Conservation (phyloP, 192 early-diverging fungal genomes). For the Rhizoclosmatium sp. region DNA sequence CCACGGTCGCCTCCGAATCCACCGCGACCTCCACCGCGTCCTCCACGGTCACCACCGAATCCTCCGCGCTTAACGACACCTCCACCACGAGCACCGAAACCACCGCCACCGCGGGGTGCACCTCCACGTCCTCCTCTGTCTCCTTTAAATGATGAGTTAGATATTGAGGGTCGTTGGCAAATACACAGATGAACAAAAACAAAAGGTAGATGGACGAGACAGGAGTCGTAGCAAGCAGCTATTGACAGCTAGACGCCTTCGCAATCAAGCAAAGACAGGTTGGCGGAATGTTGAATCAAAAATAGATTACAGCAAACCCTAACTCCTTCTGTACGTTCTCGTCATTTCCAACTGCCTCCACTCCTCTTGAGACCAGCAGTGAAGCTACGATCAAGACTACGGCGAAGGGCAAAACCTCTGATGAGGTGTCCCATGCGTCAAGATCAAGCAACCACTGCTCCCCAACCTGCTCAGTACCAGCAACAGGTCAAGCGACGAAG, state of each 20-base stretch:
- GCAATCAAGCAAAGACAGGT: neutral
- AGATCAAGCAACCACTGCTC: neutral
- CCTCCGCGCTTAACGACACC: constrained; percentile 45
- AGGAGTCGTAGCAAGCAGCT: neutral
- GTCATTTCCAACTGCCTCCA: neutral
- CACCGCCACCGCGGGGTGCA: constrained; percentile 38
- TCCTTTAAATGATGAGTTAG: constrained; percentile 1
- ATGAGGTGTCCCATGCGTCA: neutral
- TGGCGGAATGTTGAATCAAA: neutral
- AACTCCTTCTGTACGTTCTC: neutral
- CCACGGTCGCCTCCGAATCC: constrained; percentile 50
- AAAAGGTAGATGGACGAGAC: neutral
- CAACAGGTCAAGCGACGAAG: neutral
- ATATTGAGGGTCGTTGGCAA: too few species aligned
- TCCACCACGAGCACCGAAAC: constrained; percentile 40
- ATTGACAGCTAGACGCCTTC: neutral
- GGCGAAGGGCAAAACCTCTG: neutral
- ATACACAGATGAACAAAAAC: neutral
- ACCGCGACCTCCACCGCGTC: constrained; percentile 40
- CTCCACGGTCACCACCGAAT: constrained; percentile 45
- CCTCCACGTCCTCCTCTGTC: constrained; percentile 40
- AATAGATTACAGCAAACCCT: neutral
- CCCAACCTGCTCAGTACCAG: neutral
- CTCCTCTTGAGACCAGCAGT: neutral
- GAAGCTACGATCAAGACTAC: neutral